Conservation (phyloP, 345 rosid species). For the Bruguiera parviflora region DNA sequence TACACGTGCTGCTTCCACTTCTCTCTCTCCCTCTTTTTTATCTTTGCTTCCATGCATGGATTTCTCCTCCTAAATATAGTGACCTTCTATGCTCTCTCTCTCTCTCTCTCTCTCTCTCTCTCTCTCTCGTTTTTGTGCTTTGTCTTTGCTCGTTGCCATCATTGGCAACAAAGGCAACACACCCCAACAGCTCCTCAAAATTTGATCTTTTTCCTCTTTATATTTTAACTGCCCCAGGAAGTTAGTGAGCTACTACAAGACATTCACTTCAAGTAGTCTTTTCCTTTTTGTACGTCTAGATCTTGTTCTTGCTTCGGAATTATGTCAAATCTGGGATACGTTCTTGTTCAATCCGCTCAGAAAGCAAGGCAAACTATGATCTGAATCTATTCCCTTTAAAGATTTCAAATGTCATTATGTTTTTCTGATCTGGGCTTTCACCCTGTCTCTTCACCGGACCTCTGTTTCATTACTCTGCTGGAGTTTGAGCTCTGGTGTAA, state of each 20-base stretch:
- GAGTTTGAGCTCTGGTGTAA: too few species aligned
- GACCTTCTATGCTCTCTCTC: background rate
- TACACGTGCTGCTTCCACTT: constrained; percentile 46
- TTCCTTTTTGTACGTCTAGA: background rate
- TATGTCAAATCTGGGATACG: background rate
- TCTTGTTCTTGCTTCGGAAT: constrained; percentile 2
- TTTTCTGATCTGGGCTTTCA: constrained; percentile 36
- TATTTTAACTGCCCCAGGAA: constrained; percentile 1
- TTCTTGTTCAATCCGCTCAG: background rate
- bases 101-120: constrained; percentile 5
- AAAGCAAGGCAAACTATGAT: background rate
- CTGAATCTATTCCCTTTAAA: background rate
- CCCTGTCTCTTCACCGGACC: constrained; percentile 2
- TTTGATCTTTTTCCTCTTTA: constrained; percentile 13
- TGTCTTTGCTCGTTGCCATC: constrained; percentile 37
- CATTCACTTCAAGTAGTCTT: background rate
- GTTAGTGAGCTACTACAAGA: background rate
- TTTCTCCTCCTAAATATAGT: constrained; percentile 52
- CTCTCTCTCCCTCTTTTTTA: constrained; percentile 13
- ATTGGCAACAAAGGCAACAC: constrained; percentile 28
- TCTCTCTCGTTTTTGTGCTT: constrained; percentile 13
- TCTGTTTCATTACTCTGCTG: constrained; percentile 24
- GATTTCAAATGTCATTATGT: constrained; percentile 10
- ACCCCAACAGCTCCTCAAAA: constrained; percentile 13
- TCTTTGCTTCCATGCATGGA: constrained; percentile 69